A percentile compares a stretch with the other conserved stretches of the same genome.
Evolutionary conservation across 2,329 filamentous ascomycete genomes (phyloP).

Genomic region (Paracamarosporium sp.): DNA sequence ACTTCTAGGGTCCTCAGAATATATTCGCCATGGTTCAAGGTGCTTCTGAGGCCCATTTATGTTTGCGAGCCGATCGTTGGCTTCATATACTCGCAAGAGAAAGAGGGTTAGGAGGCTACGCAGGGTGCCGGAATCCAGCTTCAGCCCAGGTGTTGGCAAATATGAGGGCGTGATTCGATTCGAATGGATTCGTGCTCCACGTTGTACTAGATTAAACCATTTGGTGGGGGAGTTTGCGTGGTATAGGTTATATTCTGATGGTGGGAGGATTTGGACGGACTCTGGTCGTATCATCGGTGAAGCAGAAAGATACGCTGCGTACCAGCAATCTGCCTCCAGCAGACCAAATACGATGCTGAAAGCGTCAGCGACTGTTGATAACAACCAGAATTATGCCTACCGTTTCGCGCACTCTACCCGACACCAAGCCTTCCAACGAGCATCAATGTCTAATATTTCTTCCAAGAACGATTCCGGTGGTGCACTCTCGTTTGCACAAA

Average conservation of each 20-base stretch:
- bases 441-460: conserved; percentile 52
- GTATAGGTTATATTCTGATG: conserved; percentile 55
- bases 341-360: conserved; percentile 53
- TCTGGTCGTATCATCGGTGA: conserved; percentile 56
- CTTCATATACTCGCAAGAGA: conserved; percentile 40
- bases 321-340: conserved; percentile 56
- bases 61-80: conserved; percentile 40
- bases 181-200: conserved; percentile 36
- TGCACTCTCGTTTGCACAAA: conserved; percentile 53
- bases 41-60: conserved; percentile 34
- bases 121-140: conserved; percentile 37
- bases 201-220: conserved; percentile 40
- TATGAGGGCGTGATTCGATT: conserved; percentile 42
- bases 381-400: conserved; percentile 16
- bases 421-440: conserved; percentile 60
- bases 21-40: conserved; percentile 50
- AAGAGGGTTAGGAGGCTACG: conserved; percentile 41
- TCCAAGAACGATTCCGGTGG: conserved; percentile 50
- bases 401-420: conserved; percentile 60
- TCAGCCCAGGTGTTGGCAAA: conserved; percentile 39
- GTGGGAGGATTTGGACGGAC: conserved; percentile 54
- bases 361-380: conserved; percentile 12
- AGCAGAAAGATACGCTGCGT: conserved; percentile 55
- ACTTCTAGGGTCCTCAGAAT: conserved; percentile 56
- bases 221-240: conserved; percentile 46